Evolutionary conservation across 139 green algal genomes (phyloP).

Genomic region (Picochlorum sp.): DNA sequence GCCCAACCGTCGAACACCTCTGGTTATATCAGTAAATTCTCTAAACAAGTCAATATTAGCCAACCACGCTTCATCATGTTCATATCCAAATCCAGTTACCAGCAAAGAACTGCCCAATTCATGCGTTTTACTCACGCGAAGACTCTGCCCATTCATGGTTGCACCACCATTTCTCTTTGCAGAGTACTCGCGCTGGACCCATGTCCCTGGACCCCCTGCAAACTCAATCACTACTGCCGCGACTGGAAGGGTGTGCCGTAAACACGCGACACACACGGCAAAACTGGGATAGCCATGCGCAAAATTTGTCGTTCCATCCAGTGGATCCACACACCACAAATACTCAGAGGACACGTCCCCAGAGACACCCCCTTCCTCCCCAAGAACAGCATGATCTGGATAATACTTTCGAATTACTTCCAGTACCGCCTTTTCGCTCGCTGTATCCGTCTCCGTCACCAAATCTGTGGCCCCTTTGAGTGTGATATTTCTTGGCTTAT

Average conservation of each 20-base stretch:
- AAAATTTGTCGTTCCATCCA: conserved; percentile 87
- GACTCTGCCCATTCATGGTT: conserved; percentile 58
- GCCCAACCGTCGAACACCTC: conserved; percentile 73
- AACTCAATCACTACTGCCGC: conserved; percentile 56
- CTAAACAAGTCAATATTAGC: conserved; percentile 85
- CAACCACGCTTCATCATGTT: conserved; percentile 71
- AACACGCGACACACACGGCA: conserved; percentile 58
- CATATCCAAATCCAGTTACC: conserved; percentile 82
- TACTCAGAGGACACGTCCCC: conserved; percentile 57
- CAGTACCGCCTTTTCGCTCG: conserved; percentile 56
- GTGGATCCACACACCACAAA: conserved; percentile 86
- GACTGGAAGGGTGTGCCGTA: conserved; percentile 45
- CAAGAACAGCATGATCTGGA: conserved; percentile 66
- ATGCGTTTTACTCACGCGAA: conserved; percentile 25
- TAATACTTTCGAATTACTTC: conserved; percentile 38
- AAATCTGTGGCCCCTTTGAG: conserved; percentile 68
- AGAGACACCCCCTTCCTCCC: conserved; percentile 84
- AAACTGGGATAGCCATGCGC: conserved; percentile 75
- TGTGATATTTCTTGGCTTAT: conserved; percentile 58
- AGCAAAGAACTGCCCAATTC: conserved; percentile 41
- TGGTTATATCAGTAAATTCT: conserved; percentile 72
- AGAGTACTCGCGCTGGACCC: conserved; percentile 65
- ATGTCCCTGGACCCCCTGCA: conserved; percentile 42
- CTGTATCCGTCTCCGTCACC: conserved; percentile 66
- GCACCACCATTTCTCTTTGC: conserved; percentile 57